Base-by-base conservation (phyloP, 2,329 filamentous ascomycete species). In the Davidsoniella eucalypti region DNA sequence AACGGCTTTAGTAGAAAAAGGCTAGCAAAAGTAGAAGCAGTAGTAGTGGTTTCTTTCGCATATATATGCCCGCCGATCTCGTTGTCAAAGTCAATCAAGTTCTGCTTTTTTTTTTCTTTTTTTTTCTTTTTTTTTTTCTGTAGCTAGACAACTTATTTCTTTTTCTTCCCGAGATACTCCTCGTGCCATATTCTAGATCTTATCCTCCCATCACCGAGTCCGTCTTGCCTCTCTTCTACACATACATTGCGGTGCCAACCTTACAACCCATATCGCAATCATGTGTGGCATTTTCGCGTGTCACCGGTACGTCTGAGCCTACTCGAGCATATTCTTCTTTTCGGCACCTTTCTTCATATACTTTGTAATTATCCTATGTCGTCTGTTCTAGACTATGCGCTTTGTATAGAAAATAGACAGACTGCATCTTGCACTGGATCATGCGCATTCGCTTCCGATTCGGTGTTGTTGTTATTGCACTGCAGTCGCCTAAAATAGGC, bases 241-340 rank as follows among this genome's bases (percentile, higher is more conserved):
- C 33, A 10, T 9, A 21, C 25, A 39, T 23, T 25, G 37, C 49
- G 16, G 39, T 8, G 9, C 33, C n/a, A 5, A 18, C 17, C 17
- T 5, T 8, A 47, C 47, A 14, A 26, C 21, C 44, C 12, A 49
- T 25, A 49, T 33, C 26, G 40, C 18, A 40, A 43, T 65, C 60
- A 94, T 94, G 87, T 94, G 87, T 82, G 87, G 87, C 68, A 94
- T 95, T 63, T 95, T 95, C 68, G 88, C 87, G 61, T 95, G 88
- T 70, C 86, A 95, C 69, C 73, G 77, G 87, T 94, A 70, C 65
- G 80, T 74, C 38, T 44, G 25, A 39, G 12, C 29, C 12, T 12
- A 33, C 29, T 12, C 46, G 39, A 42, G 42, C 51, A 44, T 17
- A 23, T 41, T 44, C 21, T 29, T n/a, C 17, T 25, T 39, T 37